phyloP scores from a whole-genome alignment of 2,329 filamentous ascomycete genomes.

The Fusarium coffeatum region DNA sequence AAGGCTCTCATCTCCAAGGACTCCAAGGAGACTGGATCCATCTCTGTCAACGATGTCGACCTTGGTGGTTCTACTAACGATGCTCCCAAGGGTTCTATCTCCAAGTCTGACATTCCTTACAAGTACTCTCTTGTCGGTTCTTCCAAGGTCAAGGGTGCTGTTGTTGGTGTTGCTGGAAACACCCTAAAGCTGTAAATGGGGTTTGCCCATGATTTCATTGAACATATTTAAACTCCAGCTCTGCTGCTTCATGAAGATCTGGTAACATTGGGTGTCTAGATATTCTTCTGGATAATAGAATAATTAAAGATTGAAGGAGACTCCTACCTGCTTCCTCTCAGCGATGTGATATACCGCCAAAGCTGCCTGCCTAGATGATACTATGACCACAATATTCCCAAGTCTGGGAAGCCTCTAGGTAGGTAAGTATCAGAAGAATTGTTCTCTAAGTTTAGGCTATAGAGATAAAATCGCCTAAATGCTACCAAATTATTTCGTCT shows the following conservation, averaged over 20 bases:
- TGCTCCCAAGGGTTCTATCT: conserved; percentile 63
- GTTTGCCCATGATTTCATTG: neutral
- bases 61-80: conserved; percentile 53
- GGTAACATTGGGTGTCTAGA: neutral
- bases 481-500: too few species aligned
- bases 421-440: too few species aligned
- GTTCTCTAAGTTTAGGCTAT: too few species aligned
- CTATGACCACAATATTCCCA: neutral
- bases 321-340: rapidly evolving
- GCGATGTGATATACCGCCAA: neutral
- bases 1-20: conserved; percentile 54
- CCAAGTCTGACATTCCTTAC: conserved; percentile 65
- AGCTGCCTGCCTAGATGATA: neutral
- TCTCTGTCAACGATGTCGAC: conserved; percentile 55
- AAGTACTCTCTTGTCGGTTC: conserved; percentile 59
- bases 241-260: neutral
- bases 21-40: conserved; percentile 56
- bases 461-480: too few species aligned
- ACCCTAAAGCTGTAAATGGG: conserved; percentile 51
- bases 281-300: neutral
- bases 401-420: neutral
- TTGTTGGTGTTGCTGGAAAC: conserved; percentile 55
- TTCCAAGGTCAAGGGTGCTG: conserved; percentile 57
- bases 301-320: neutral
- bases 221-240: neutral